Conservation (phyloP, 257 asterid species). For the Solanum sparsipilum region DNA sequence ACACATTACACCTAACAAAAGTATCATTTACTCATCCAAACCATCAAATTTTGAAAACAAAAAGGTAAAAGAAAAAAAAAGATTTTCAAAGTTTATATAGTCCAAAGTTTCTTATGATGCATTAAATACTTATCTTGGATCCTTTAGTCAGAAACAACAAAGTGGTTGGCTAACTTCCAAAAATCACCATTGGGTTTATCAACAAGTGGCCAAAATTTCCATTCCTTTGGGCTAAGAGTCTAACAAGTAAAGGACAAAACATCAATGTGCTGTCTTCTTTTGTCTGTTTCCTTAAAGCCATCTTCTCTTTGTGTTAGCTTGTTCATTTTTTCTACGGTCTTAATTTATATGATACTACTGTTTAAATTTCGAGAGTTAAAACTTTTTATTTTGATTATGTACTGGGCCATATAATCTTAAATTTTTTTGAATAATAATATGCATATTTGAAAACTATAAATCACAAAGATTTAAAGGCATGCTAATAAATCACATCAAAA, state of each 20-base stretch:
- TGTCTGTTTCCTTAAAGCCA: not conserved
- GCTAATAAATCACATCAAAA: too few species aligned
- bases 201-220: not conserved
- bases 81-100: not conserved
- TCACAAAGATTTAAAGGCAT: not conserved
- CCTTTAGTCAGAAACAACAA: not conserved
- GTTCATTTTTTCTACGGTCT: not conserved
- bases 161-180: not conserved
- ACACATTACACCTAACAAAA: not conserved
- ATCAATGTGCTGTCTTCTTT: not conserved
- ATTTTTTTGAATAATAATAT: too few species aligned
- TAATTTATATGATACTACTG: not conserved
- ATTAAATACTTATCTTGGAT: not conserved
- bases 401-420: not conserved
- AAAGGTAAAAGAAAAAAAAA: not conserved
- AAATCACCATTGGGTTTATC: not conserved
- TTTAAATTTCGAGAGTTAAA: not conserved
- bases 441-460: too few species aligned
- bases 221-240: not conserved
- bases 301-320: not conserved
- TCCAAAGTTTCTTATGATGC: not conserved
- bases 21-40: not conserved
- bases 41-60: not conserved
- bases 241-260: not conserved
- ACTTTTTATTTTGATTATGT: not conserved